These are phyloP conservation scores for Cyclostephanos invisitatus DNA, from an alignment of 108 stramenopile species.

Conservation along the genomic window DNA sequence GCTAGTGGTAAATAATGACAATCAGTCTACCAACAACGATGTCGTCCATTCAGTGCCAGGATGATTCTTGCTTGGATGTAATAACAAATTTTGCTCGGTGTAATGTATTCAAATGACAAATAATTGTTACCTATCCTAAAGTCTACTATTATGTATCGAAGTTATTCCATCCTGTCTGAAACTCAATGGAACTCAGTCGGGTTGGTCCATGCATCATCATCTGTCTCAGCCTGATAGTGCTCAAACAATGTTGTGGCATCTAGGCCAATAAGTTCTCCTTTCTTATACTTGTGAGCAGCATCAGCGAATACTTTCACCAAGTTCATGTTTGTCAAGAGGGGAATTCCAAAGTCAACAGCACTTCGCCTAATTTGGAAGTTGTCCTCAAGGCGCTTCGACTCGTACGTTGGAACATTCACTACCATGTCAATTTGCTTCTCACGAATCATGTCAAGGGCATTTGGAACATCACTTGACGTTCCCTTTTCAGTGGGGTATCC, in stretches of 20 bases:
- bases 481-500: conserved; percentile 80
- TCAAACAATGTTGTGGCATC: conserved; percentile 76
- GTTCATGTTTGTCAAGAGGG: conserved; percentile 94
- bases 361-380: conserved; percentile 94
- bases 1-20: no score
- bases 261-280: conserved; percentile 61
- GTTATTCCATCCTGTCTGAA: neutral
- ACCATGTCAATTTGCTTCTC: conserved; percentile 87
- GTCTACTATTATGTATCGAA: neutral
- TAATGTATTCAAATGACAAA: no score
- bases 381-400: conserved; percentile 83
- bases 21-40: no score
- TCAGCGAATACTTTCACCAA: conserved; percentile 87
- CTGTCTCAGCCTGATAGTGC: conserved; percentile 71
- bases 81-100: no score
- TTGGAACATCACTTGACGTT: conserved; percentile 41
- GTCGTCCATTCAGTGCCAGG: no score
- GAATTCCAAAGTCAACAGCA: conserved; percentile 94
- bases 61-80: no score
- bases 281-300: conserved; percentile 67
- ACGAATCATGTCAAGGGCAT: conserved; percentile 80
- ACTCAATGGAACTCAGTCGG: conserved; percentile 78
- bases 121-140: no score
- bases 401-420: conserved; percentile 92
- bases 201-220: conserved; percentile 76